phyloP scores from a whole-genome alignment of 345 rosid species.

The Citrus unshiu region DNA sequence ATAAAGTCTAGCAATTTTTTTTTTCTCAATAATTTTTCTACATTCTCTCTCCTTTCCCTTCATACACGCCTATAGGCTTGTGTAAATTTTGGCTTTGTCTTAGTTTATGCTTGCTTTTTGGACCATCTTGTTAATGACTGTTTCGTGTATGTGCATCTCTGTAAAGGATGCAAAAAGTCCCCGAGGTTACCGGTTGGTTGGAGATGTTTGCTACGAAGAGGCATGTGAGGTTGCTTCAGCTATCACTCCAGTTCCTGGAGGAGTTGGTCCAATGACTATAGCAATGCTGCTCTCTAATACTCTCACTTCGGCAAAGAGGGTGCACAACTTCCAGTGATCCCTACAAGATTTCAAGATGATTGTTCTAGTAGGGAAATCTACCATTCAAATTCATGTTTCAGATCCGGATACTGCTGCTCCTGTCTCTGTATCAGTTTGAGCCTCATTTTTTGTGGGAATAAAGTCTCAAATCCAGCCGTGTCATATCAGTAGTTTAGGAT shows the following conservation, averaged over 20 bases:
- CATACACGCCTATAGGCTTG: neutral
- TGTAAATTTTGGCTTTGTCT: neutral
- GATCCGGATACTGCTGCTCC: neutral
- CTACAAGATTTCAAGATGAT: neutral
- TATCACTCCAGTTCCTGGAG: conserved; percentile 83
- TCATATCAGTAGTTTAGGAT: neutral
- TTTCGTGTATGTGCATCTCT: conserved; percentile 7
- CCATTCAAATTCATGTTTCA: neutral
- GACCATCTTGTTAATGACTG: neutral
- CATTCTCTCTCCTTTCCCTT: neutral
- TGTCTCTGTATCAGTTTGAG: neutral
- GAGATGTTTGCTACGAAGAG: conserved; percentile 82
- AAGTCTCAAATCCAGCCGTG: neutral
- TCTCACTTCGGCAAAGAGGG: conserved; percentile 69
- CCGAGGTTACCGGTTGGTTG: conserved; percentile 68
- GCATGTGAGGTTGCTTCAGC: conserved; percentile 73
- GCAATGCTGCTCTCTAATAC: conserved; percentile 90
- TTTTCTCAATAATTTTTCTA: too few species aligned
- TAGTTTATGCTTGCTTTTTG: neutral
- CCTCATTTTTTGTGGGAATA: neutral
- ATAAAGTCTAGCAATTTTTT: neutral
- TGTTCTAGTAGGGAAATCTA: neutral
- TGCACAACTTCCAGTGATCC: conserved; percentile 43
- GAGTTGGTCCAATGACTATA: conserved; percentile 93
- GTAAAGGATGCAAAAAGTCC: conserved; percentile 52